These are phyloP conservation scores for Boletus rex-veris DNA, from an alignment of 768 basidiomycete genomes.

Conservation along the genomic window DNA sequence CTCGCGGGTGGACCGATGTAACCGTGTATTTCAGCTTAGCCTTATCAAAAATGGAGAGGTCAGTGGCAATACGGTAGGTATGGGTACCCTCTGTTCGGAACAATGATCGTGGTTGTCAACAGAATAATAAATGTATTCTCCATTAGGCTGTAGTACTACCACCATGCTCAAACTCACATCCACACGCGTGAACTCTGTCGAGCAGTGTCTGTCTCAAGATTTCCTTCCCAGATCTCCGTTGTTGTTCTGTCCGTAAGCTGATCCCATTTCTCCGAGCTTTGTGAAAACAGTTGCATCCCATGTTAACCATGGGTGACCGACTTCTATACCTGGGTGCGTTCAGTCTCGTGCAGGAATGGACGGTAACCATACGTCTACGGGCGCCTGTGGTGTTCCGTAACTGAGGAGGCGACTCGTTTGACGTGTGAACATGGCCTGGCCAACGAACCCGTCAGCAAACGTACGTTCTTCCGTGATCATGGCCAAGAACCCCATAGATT, in stretches of 20 bases:
- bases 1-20: conserved; percentile 13
- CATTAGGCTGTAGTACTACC: not conserved
- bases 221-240: not conserved
- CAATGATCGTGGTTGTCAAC: not conserved
- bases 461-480: not conserved
- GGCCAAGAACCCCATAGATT: not conserved
- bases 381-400: not conserved
- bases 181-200: not conserved
- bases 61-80: too few relatives aligned
- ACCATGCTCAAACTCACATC: not conserved
- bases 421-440: not conserved
- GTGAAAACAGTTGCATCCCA: conserved; percentile 1
- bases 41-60: too few relatives aligned
- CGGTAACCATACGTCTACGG: not conserved
- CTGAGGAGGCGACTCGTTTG: not conserved
- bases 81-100: too few relatives aligned
- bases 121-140: not conserved
- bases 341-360: not conserved
- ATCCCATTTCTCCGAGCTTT: conserved; percentile 15
- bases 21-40: too few relatives aligned
- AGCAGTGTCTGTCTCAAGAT: not conserved
- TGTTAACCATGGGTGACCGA: not conserved
- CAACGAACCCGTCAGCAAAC: not conserved
- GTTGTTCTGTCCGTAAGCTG: not conserved
- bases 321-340: conserved; percentile 6